Percentiles rank a stretch among this genome's conserved stretches.
Conservation (phyloP, 2,329 filamentous ascomycete genomes). For the Drechslerella stenobrocha region DNA sequence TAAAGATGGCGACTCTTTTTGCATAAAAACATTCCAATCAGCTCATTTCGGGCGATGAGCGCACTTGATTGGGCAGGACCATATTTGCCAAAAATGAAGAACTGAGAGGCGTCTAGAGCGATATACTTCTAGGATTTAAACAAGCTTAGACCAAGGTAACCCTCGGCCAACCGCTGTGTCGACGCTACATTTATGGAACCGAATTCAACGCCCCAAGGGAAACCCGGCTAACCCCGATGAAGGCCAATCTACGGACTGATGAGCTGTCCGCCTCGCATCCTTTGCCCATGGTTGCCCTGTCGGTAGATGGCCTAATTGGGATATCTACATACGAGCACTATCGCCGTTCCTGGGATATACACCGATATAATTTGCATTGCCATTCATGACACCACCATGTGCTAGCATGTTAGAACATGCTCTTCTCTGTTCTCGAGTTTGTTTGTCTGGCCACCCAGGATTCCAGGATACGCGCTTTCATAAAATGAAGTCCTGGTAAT, state of each 20-base stretch:
- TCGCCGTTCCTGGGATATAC: conserved; percentile 31
- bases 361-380: conserved; percentile 41
- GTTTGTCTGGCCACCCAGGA: background rate
- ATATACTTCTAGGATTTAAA: too few relatives aligned
- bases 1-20: conserved; percentile 15
- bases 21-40: conserved; percentile 18
- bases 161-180: too few relatives aligned
- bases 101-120: conserved; percentile 4
- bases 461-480: conserved; percentile 4
- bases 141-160: background rate
- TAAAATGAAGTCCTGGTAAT: conserved; percentile 2
- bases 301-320: conserved; percentile 38
- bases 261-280: conserved; percentile 4
- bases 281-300: conserved; percentile 25
- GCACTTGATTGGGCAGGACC: conserved; percentile 34
- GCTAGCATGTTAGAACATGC: conserved; percentile 14
- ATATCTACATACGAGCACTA: conserved; percentile 40
- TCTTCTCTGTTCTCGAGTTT: too few relatives aligned
- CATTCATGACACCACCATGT: conserved; percentile 42
- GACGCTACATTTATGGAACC: too few relatives aligned
- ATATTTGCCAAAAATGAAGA: conserved; percentile 48
- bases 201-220: background rate
- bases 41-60: conserved; percentile 43
- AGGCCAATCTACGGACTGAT: conserved; percentile 16
- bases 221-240: conserved; percentile 11